Evolutionary conservation across 768 basidiomycete genomes (phyloP), one percentile per base, ranked within the genome.

Genomic region (Pleurotus platypus): DNA sequence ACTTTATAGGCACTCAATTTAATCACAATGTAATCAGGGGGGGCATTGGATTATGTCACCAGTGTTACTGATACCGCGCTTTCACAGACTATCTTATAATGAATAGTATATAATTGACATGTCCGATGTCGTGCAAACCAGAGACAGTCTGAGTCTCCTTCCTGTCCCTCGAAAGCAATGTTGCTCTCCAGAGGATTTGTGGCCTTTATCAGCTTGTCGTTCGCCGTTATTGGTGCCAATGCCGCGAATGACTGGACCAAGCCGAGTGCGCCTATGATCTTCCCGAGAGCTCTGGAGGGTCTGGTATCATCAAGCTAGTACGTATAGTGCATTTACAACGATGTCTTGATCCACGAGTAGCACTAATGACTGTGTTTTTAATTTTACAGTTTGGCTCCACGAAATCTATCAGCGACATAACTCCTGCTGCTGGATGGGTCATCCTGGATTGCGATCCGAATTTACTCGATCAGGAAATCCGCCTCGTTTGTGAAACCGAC

Each of bases 231-330:
- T 24, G 46, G 18, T 24, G 46, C 22, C 5, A 2, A 20, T 2
- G 46, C 46, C 9, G 15, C 24, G 8, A 65, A 64, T 54, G 67
- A 68, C 54, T 67, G 66, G 66, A 39, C 54, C 13, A 60, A 53
- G n/a, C 66, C 67, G 48, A 43, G 16, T 68, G 67, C 49, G 53
- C 60, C 4, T 68, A 67, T 48, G 60, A 62, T 27, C 53, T 63
- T 37, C 57, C 62, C 3, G 18, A 48, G 13, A 48, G 18, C 16
- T 20, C 16, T 11, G 18, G 24, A 13, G 24, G 18, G 11, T 20
- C 24, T 24, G 22, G 46, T 6, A 20, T 48, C 46, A 7, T 48
- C 6, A 48, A 20, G 24, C 22, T 48, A 8, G 46, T 48, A 15
- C 46, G 16, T 18, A 6, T 2, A 26, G 20, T 9, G 24, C 24